Evolutionary conservation across 768 basidiomycete species (phyloP).

Genomic region (Mrakia blollopis): DNA sequence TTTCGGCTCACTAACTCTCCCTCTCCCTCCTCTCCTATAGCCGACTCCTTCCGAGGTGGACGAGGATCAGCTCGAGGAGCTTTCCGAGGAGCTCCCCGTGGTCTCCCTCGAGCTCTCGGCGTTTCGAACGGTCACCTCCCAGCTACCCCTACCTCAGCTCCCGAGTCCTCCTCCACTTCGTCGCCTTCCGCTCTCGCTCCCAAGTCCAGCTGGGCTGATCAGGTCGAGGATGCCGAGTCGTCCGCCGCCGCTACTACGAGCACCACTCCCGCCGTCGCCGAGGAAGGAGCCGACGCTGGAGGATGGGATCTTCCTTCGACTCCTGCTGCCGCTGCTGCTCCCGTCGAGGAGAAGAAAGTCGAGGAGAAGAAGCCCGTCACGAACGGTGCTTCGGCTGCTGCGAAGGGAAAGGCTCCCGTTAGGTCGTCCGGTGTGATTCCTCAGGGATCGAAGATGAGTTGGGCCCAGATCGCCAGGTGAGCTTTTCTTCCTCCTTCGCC

Average conservation of each 20-base stretch:
- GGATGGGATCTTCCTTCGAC: constrained; percentile 29
- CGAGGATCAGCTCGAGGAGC: constrained; percentile 42
- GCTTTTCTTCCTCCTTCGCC: constrained; percentile 22
- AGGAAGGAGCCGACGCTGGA: constrained; percentile 11
- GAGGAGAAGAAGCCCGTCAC: constrained; percentile 18
- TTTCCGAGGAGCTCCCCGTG: constrained; percentile 42
- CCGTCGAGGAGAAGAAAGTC: constrained; percentile 22
- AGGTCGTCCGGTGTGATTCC: constrained; percentile 33
- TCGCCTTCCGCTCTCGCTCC: background rate
- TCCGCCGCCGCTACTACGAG: constrained; percentile 9
- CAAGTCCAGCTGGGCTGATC: constrained; percentile 3
- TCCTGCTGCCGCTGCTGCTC: constrained; percentile 23
- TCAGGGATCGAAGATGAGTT: constrained; percentile 42
- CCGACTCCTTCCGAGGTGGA: constrained; percentile 39
- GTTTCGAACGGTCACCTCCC: constrained; percentile 18
- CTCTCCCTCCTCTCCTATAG: background rate
- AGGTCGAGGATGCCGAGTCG: constrained; percentile 14
- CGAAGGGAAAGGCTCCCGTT: constrained; percentile 30
- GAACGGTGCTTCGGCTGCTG: constrained; percentile 23
- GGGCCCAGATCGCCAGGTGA: constrained; percentile 47
- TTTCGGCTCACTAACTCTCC: background rate
- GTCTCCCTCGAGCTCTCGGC: constrained; percentile 37
- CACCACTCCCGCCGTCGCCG: background rate
- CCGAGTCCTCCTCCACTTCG: constrained; percentile 9
- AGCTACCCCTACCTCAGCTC: constrained; percentile 9